Conservation (phyloP, 495 filamentous ascomycete species). For the Penicillium mononematosum region DNA sequence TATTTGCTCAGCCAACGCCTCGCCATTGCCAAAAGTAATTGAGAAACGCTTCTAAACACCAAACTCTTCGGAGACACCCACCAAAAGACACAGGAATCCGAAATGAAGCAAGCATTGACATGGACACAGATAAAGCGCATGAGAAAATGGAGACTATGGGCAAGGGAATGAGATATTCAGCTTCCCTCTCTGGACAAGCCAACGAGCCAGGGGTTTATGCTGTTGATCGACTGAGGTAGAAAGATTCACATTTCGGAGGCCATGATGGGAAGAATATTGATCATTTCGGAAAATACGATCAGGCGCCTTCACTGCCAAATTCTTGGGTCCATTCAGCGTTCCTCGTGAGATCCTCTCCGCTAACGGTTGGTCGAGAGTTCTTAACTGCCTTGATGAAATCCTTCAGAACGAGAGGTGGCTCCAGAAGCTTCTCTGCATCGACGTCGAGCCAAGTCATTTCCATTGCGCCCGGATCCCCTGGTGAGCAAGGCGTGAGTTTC, state of each 20-base stretch:
- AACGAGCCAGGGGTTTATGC: background rate
- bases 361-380: conserved; percentile 83
- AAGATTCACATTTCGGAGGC: background rate
- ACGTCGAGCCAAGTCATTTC: conserved; percentile 95
- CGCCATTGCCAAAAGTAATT: conserved; percentile 30
- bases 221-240: background rate
- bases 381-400: conserved; percentile 95
- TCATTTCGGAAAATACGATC: conserved; percentile 13
- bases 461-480: conserved; percentile 76
- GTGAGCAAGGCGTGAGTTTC: conserved; percentile 89
- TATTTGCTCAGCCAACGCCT: conserved; percentile 39
- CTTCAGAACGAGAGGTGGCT: conserved; percentile 81
- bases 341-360: conserved; percentile 71
- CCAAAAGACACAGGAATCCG: conserved; percentile 1
- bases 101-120: conserved; percentile 7
- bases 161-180: background rate
- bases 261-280: background rate
- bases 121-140: conserved; percentile 1
- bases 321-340: conserved; percentile 95
- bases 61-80: conserved; percentile 5
- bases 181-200: background rate
- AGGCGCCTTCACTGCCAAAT: conserved; percentile 90
- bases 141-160: background rate
- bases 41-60: conserved; percentile 38
- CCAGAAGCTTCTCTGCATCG: conserved; percentile 75